phyloP scores from a whole-genome alignment of 1,284 basidiomycete species.

The Coriolopsis trogii region DNA sequence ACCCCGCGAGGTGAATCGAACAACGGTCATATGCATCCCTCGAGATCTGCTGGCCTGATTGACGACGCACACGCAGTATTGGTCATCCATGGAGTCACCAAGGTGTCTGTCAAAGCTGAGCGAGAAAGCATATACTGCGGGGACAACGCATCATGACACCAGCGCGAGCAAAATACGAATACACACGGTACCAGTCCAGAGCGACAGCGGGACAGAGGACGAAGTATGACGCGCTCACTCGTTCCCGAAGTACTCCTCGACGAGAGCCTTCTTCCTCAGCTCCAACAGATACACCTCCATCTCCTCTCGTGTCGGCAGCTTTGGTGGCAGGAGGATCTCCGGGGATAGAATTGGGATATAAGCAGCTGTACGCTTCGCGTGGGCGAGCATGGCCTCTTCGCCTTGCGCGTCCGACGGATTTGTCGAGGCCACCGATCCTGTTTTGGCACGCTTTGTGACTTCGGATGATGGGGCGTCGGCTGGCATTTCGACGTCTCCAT shows the following conservation, averaged over 20 bases:
- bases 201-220: background rate
- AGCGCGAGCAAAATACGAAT: no score
- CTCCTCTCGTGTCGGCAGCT: constrained; percentile 74
- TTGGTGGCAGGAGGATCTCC: constrained; percentile 75
- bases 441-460: constrained; percentile 48
- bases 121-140: no score
- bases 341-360: constrained; percentile 79
- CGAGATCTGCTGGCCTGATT: no score
- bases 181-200: background rate
- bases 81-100: no score
- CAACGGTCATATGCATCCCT: no score
- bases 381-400: constrained; percentile 43
- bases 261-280: constrained; percentile 80
- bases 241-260: constrained; percentile 77
- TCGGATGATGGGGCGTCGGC: constrained; percentile 35
- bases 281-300: constrained; percentile 81
- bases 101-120: no score
- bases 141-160: no score
- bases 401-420: constrained; percentile 11
- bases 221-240: constrained; percentile 9
- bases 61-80: no score
- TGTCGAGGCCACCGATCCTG: constrained; percentile 24
- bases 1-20: no score
- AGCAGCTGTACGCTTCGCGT: constrained; percentile 63
- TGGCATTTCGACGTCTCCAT: constrained; percentile 46